Base-by-base conservation (phyloP, 495 filamentous ascomycete species). In the Talaromyces liani region DNA sequence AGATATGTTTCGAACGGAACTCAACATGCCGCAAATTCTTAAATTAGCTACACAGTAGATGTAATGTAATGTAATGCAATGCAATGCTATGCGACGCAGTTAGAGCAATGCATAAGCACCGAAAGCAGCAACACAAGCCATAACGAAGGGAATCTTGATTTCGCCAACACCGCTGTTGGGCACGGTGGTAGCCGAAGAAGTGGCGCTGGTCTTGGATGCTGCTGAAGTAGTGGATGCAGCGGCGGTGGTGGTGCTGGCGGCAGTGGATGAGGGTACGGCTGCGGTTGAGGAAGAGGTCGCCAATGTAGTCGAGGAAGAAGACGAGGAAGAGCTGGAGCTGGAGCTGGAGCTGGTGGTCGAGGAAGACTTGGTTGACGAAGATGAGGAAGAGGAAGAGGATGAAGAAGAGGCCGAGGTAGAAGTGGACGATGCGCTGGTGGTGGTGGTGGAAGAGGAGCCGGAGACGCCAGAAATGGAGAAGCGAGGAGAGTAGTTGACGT, bases 401-500 rank as follows among this genome's bases (percentile, higher is more conserved):
- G 63, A 64, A 24, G 60, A 62, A 59, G 65, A 61, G 18, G 68
- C 69, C 45, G 75, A 76, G 5, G 81, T 70, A 80, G 45, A 86
- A 66, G 14, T 83, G n/a, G 73, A 53, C 58, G 72, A 74, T n/a
- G 79, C 70, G 60, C 67, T 66, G 14, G 74, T 61, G 7, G 72
- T 61, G 7, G 72, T 69, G 12, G 65, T 61, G 6, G 77, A 66
- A 2, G 72, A 65, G 3, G 74, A 70, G 27, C 71, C 80, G 57
- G 77, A 79, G 29, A 74, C 71, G 29, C 82, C 85, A 24, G 80
- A 69, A 31, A 89, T 77, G 27, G 72, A 68, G 73, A 89, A 88
- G 34, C 75, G 77, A 6, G 84, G 82, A 20, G 83, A 80, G 75
- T 84, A 89, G 75, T 89, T 88, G 71, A 72, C 71, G 53, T 78